Evolutionary conservation across 139 green algal species (phyloP), one percentile per base, ranked within the genome.

Genomic region (Coelastrella sp.): DNA sequence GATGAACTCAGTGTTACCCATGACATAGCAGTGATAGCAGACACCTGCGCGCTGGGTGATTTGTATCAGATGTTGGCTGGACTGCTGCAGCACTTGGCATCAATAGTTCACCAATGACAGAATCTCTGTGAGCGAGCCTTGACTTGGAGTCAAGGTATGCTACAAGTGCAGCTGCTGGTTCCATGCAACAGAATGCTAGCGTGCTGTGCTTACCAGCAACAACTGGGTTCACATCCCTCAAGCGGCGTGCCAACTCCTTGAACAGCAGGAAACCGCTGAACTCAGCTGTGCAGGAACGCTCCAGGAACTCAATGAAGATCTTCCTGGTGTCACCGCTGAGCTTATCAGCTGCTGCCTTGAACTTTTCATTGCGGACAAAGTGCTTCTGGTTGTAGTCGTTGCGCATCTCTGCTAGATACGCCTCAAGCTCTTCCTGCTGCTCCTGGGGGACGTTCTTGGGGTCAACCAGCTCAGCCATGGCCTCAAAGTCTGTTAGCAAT

Each of bases 221-320:
- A 5, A 87, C 76, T 48, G 95, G 95, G 87, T 95, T 96, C 53
- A 89, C 94, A 72, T 95, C 96, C 93, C 96, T 97, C 50, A 98
- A 90, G 71, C 96, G 92, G 23, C 96, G 86, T 25, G 94, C 96
- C 51, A 98, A 93, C 91, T 98, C 96, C 89, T 98, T 98, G 94
- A 98, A 98, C 51, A 98, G 90, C 50, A 98, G 86, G 89, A 98
- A 98, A 79, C 96, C 96, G 50, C 88, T 95, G 84, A 98, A 98
- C 90, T 98, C 96, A 2, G 96, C 96, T 21, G 96, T 98, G 93
- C 96, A 98, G 41, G 92, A 97, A 27, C 96, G 90, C 92, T 98
- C 96, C 86, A 98, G 88, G 88, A 98, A 98, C 92, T 98, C 96
- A 30, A 98, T 92, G 83, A 98, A 98, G 89, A 98, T 98, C 79